phyloP scores from a whole-genome alignment of 768 basidiomycete species.

The Tremella yokohamensis region DNA sequence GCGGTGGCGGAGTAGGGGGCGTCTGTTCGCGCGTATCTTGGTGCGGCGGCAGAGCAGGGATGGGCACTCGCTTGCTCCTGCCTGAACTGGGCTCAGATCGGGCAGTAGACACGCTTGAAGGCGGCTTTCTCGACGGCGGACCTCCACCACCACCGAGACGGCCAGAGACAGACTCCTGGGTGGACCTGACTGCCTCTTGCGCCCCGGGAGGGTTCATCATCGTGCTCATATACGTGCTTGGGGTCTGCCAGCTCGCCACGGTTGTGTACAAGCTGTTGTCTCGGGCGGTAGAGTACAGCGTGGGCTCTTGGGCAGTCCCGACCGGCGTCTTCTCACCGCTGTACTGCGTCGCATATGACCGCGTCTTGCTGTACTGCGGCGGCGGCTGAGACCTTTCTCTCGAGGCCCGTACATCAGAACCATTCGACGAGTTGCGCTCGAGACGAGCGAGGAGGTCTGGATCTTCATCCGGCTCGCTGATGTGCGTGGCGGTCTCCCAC shows the following conservation, averaged over 20 bases:
- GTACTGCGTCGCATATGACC: neutral
- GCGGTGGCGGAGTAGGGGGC: conserved; percentile 30
- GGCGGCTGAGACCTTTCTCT: neutral
- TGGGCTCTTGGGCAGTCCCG: conserved; percentile 26
- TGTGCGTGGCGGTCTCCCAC: conserved; percentile 17
- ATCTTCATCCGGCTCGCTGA: conserved; percentile 39
- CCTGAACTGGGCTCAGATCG: conserved; percentile 14
- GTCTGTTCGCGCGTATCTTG: conserved; percentile 6
- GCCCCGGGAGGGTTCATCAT: too few relatives aligned
- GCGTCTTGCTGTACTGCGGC: neutral
- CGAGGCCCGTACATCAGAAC: conserved; percentile 14
- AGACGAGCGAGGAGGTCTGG: conserved; percentile 33
- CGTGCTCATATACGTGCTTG: conserved; percentile 19
- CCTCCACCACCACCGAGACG: too few relatives aligned
- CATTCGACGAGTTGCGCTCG: conserved; percentile 36
- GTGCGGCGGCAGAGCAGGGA: neutral
- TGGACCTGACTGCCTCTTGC: too few relatives aligned
- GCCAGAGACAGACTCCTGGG: too few relatives aligned
- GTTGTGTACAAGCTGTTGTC: conserved; percentile 27
- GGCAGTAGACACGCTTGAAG: conserved; percentile 32
- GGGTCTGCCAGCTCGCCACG: conserved; percentile 30
- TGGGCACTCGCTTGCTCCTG: conserved; percentile 21
- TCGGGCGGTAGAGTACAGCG: conserved; percentile 28
- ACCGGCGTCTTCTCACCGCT: conserved; percentile 3
- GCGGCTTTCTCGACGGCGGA: conserved; percentile 12